phyloP scores from a whole-genome alignment of 208 protist genomes.

The Entamoeba histolytica region DNA sequence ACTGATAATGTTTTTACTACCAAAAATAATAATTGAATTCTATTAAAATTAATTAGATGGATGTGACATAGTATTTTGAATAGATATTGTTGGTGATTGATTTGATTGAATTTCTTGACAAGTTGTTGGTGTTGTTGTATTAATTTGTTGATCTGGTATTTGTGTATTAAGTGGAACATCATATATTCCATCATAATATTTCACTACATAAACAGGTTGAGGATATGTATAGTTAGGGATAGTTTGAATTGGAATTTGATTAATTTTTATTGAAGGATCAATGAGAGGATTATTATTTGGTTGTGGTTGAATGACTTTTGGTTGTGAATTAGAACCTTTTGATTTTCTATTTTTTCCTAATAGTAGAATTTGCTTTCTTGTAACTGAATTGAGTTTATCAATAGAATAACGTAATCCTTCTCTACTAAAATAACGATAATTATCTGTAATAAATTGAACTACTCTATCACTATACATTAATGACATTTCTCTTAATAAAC shows the following conservation, averaged over 20 bases:
- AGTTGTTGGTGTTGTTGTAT: neutral
- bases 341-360: neutral
- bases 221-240: neutral
- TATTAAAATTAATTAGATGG: no score
- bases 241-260: neutral
- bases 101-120: neutral
- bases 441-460: neutral
- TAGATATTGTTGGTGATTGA: no score
- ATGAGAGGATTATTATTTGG: no score
- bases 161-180: neutral
- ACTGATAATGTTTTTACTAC: no score
- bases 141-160: neutral
- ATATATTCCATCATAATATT: neutral
- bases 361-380: neutral
- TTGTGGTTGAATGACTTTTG: no score
- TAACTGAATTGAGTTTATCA: neutral
- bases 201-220: neutral
- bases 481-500: neutral
- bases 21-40: no score
- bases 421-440: neutral
- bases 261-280: no score
- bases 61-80: no score
- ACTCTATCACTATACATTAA: neutral
- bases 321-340: neutral
- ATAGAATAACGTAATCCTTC: neutral